Conservation (phyloP, 805 yeast genomes). For the Brettanomyces sp. region DNA sequence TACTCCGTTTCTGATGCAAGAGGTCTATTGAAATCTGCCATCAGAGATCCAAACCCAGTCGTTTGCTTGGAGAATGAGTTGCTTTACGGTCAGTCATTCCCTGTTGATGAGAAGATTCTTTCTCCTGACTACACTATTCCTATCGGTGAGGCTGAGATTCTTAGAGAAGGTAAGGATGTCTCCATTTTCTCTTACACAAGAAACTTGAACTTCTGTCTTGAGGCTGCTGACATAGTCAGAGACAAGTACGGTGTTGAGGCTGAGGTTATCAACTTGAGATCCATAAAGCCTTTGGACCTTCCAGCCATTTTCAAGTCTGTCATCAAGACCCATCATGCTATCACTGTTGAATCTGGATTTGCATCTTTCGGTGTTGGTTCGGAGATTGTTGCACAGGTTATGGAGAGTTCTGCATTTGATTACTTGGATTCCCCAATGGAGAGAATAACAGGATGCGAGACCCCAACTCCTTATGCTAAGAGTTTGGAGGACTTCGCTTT, state of each 20-base stretch:
- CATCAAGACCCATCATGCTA: constrained; percentile 93
- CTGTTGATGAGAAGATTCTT: constrained; percentile 79
- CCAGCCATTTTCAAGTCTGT: constrained; percentile 78
- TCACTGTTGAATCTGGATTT: constrained; percentile 95
- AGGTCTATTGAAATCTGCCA: constrained; percentile 92
- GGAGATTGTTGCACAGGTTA: constrained; percentile 92
- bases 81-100: constrained; percentile 85
- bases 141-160: constrained; percentile 92
- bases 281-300: constrained; percentile 93
- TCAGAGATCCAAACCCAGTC: constrained; percentile 98
- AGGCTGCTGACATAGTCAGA: constrained; percentile 83
- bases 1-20: constrained; percentile 92
- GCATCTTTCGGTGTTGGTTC: constrained; percentile 99
- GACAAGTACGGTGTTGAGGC: constrained; percentile 81
- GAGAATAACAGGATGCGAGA: constrained; percentile 99
- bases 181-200: constrained; percentile 88
- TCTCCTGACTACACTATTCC: constrained; percentile 87
- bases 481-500: constrained; percentile 96
- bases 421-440: constrained; percentile 97
- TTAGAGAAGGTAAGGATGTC: constrained; percentile 85
- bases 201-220: constrained; percentile 75
- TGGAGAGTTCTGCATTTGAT: constrained; percentile 98
- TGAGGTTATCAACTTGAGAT: constrained; percentile 91
- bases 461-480: constrained; percentile 96
- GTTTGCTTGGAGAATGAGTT: constrained; percentile 94